Evolutionary conservation across 1,284 basidiomycete species (phyloP).

Genomic region (Naganishia albida): DNA sequence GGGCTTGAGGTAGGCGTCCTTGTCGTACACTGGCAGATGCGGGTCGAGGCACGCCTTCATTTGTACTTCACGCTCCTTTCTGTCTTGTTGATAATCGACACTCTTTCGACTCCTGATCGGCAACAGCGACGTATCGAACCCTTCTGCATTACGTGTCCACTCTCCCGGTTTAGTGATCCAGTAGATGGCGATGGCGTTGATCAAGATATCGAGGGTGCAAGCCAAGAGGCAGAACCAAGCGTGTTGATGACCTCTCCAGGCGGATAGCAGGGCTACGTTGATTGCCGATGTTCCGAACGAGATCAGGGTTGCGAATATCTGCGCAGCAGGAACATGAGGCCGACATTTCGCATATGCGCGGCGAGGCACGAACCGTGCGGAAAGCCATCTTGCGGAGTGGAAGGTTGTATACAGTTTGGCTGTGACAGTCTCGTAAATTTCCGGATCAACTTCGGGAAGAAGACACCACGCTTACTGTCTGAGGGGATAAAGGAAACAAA

Average conservation of each 20-base stretch:
- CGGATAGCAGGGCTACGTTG: constrained; percentile 9
- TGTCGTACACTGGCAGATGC: neutral
- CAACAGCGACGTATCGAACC: constrained; percentile 4
- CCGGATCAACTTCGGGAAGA: neutral
- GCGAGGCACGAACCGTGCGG: neutral
- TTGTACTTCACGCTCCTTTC: neutral
- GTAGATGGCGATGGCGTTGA: constrained; percentile 8
- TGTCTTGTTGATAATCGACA: neutral
- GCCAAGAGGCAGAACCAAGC: constrained; percentile 20
- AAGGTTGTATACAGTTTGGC: constrained; percentile 10
- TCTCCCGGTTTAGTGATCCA: constrained; percentile 18
- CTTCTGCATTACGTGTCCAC: constrained; percentile 10
- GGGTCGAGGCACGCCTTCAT: neutral
- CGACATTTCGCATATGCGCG: neutral
- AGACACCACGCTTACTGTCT: neutral
- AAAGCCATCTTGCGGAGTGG: constrained; percentile 10
- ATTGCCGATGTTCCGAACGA: constrained; percentile 11
- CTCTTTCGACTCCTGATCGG: neutral
- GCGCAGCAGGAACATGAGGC: neutral
- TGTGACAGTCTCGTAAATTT: neutral
- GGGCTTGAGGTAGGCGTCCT: constrained; percentile 5
- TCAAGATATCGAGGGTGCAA: constrained; percentile 13
- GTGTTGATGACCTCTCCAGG: constrained; percentile 16
- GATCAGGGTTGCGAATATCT: constrained; percentile 1
- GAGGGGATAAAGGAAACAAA: constrained; percentile 11